Evolutionary conservation across 192 early-diverging fungal genomes (phyloP).

Genomic region (Borealophlyctis nickersoniae): DNA sequence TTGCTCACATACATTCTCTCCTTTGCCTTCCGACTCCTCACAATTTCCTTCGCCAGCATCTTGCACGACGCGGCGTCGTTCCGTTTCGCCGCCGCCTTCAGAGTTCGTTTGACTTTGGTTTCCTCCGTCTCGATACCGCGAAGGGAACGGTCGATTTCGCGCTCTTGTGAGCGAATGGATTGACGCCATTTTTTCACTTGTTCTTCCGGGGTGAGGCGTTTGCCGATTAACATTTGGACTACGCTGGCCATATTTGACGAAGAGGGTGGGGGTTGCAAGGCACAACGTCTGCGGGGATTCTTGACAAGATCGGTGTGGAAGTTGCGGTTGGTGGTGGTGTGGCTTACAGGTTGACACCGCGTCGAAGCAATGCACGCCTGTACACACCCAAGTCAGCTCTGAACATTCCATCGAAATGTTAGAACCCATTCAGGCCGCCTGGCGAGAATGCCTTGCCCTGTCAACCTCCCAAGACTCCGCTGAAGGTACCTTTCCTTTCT

Average conservation of each 20-base stretch:
- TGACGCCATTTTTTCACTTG: slow-evolving; percentile 88
- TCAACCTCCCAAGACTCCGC: no score
- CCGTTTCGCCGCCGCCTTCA: slow-evolving; percentile 88
- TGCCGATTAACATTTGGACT: slow-evolving; percentile 38
- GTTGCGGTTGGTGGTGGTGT: no score
- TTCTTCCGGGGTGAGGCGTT: slow-evolving; percentile 47
- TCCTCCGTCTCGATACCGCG: slow-evolving; percentile 81
- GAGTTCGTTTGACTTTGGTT: slow-evolving; percentile 66
- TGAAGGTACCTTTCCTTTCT: no score
- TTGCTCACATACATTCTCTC: slow-evolving; percentile 80
- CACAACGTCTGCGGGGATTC: not conserved
- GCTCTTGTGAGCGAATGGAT: slow-evolving; percentile 78
- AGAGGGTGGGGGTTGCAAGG: not conserved
- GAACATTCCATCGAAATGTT: no score
- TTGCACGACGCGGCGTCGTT: slow-evolving; percentile 61
- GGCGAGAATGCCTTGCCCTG: no score
- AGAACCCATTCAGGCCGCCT: no score
- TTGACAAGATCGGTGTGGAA: no score
- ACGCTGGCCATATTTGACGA: slow-evolving; percentile 35
- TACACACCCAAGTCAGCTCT: no score
- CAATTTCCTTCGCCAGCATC: slow-evolving; percentile 80
- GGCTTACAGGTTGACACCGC: no score
- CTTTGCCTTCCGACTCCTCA: slow-evolving; percentile 73
- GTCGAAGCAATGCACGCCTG: no score
- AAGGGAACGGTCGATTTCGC: slow-evolving; percentile 80